These are phyloP conservation scores for Corrigiola litoralis DNA, from an alignment of 179 eudicot genomes.

Conservation along the genomic window DNA sequence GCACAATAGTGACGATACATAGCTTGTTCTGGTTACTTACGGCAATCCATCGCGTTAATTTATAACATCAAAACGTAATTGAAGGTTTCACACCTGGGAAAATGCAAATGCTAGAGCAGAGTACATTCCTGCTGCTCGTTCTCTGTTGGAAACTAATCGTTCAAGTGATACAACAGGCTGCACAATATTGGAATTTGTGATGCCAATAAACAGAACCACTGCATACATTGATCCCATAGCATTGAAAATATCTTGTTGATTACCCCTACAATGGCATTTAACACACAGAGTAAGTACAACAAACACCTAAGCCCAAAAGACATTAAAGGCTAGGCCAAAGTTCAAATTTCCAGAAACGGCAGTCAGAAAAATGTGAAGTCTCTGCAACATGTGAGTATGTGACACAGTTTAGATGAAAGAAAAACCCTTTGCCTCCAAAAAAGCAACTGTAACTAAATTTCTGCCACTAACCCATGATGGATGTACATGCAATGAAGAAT, in stretches of 20 bases:
- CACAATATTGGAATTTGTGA: slow-evolving; percentile 79
- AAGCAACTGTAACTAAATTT: no score
- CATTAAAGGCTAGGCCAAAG: no score
- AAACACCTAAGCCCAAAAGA: no score
- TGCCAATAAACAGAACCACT: slow-evolving; percentile 85
- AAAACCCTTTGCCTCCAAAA: no score
- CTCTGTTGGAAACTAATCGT: slow-evolving; percentile 79
- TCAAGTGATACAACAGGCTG: slow-evolving; percentile 87
- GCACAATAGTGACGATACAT: background rate
- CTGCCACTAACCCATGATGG: no score
- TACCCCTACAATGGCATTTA: slow-evolving; percentile 40
- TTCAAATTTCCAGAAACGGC: no score
- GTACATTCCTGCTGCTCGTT: slow-evolving; percentile 94
- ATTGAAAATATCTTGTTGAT: slow-evolving; percentile 81
- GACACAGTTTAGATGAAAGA: no score
- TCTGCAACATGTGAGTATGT: no score
- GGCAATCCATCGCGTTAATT: no score
- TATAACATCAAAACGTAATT: background rate
- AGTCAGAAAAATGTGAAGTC: no score
- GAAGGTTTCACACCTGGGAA: slow-evolving; percentile 53
- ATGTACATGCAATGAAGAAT: no score
- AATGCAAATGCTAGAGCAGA: slow-evolving; percentile 87
- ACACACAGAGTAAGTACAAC: background rate
- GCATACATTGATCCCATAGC: slow-evolving; percentile 98
- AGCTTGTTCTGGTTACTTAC: background rate